Base-by-base conservation (phyloP, 257 asterid genomes). In the Nicotiana tomentosiformis region DNA sequence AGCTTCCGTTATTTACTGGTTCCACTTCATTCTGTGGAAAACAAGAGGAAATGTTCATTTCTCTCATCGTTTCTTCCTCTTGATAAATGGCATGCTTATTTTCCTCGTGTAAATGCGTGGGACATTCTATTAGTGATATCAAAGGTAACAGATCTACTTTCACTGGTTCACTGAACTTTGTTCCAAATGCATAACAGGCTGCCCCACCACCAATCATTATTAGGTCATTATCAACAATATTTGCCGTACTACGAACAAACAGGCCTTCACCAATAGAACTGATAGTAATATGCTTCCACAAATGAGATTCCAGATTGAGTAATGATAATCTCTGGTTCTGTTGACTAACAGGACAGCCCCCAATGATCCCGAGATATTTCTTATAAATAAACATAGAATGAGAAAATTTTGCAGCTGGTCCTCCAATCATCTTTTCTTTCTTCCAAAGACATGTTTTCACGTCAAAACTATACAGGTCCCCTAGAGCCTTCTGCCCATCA, bases 141-240 rank as follows among this genome's bases (percentile, higher is more conserved):
- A 94, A 77, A 17, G 90, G 91, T 66, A 79, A 91, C 89, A 94
- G 85, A 88, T 90, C 68, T 53, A 93, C 87, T 87, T 90, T 90
- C 90, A 89, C 81, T 32, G 98, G 97, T 85, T 86, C 93, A 64
- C 93, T 94, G 94, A 96, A 96, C 89, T 92, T 94, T 30, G 99
- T 94, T 72, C 99, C 99, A 86, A 96, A 96, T 76, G 99, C 99
- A 83, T 94, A 96, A 88, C 99, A 96, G 83, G 99, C 86, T 15
- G 97, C 98, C 60, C 99, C 99, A 29, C 99, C 99, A 84, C 99
- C 98, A 84, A 93, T 84, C 88, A 94, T 87, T 64, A 94, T 80
- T 62, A 96, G 84, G 85, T 90, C 87, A 87, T 90, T 87, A 67
- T 94, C 97, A 30, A 93, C 84, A 33, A 91, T 87, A 84, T 68